Percentiles rank a stretch among this genome's conserved stretches.
Conservation (phyloP, 2,329 filamentous ascomycete genomes). For the Cladosporium sp. region DNA sequence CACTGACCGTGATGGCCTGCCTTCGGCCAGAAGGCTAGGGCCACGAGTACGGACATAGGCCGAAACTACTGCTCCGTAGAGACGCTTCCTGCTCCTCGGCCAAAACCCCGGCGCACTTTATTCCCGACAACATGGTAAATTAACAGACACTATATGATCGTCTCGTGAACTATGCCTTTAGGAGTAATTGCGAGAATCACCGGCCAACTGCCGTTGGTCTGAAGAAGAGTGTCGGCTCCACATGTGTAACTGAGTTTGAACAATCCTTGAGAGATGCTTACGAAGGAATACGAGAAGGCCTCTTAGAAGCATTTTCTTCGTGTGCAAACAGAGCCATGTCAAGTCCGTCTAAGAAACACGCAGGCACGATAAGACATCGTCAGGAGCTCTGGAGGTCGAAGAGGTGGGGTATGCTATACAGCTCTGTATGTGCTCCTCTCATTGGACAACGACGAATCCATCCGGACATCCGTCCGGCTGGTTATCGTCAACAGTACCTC, state of each 20-base stretch:
- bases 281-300: not conserved
- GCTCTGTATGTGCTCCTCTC: not conserved
- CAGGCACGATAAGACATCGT: not conserved
- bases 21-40: not conserved
- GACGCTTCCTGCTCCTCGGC: not conserved
- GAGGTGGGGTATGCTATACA: not conserved
- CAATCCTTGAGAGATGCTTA: not conserved
- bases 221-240: not conserved
- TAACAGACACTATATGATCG: not conserved
- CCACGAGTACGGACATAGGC: not conserved
- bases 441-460: not conserved
- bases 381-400: not conserved
- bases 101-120: not conserved
- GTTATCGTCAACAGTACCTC: conserved; percentile 18
- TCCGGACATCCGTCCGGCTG: conserved; percentile 6
- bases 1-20: not conserved
- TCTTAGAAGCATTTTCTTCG: not conserved
- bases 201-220: not conserved
- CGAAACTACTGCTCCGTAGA: not conserved
- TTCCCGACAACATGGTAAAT: conserved; percentile 14
- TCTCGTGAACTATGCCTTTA: not conserved
- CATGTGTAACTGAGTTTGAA: not conserved
- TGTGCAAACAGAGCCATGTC: not conserved
- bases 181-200: conserved; percentile 1
- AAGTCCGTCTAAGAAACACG: not conserved